Base-by-base conservation (phyloP, 768 basidiomycete species). In the Guyanaporus albipodus region DNA sequence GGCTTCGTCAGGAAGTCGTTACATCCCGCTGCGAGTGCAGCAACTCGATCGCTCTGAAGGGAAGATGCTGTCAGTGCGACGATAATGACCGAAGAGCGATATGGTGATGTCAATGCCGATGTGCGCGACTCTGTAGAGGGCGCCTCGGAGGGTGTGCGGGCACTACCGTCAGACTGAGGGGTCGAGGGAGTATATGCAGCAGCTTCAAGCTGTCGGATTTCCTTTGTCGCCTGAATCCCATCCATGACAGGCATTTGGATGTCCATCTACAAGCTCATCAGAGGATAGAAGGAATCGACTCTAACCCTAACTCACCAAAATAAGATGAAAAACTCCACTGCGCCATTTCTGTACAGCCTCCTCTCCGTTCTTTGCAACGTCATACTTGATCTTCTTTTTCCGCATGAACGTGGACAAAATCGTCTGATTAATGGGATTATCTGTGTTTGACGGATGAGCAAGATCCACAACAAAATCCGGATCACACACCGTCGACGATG, bases 241-340 rank as follows among this genome's bases (percentile, higher is more conserved):
- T 95, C 91, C 89, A 96, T 98, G 56, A 98, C 85, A 8, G 96
- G 96, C 81, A 99, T 93, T 69, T 98, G 95, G 44, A 99, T 98
- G 71, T 99, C 96, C 96, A 99, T 99, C 95, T 97, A 55, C 4
- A 49, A 23, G 27, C 31, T 42, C 38, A n/a, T 65, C 29, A 63
- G 47, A 50, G 27, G 28, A 46, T 31, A 11, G 14, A 21, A 31
- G 28, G 19, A 17, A 35, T n/a, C 33, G 35, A 10, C 31, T 31
- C 18, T 19, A 27, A 19, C 31, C 26, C 29, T 15, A 10, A 73
- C 89, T 55, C 52, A 96, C 95, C 68, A 99, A 69, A 44, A 99
- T 97, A 40, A 99, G 75, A 72, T 99, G 95, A 69, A 96, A 99
- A 42, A 76, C 83, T 18, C 95, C 96, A 6, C 82, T 87, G 49